Evolutionary conservation across 371 early-diverging fungal species (phyloP), one percentile per base, ranked within the genome.

Genomic region (Mortierella sp.): DNA sequence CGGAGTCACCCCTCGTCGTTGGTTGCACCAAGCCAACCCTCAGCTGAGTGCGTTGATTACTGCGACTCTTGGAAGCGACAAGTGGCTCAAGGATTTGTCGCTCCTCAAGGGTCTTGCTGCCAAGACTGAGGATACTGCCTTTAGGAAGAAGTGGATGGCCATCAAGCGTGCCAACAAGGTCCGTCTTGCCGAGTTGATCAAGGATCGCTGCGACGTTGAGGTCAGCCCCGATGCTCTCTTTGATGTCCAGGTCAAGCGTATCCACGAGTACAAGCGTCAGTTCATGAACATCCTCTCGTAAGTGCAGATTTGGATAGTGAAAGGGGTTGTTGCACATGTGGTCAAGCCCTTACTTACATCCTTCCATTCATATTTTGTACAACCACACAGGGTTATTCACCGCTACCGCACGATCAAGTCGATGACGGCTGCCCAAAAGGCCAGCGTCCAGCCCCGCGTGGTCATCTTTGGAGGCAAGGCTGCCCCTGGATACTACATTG

Each of bases 241-340:
- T 88, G 98, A 98, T 88, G 92, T 97, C 76, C 97, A 97, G 88
- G 97, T 97, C 83, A 98, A 97, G 91, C 95, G 98, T 89, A 95
- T 98, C 81, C 98, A 98, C 89, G 98, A 98, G 89, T 98, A 98
- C 91, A 98, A 98, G 92, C 96, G 98, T 79, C 98, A 98, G 91
- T 96, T 95, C 88, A 96, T 98, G 96, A 98, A 98, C 90, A 97
- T 98, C 79, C 88, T 98, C 48, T 90, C 88, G 86, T 84, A 84
- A 72, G 84, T 55, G 73, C 40, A 24, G 76, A 6, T 21, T 44
- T 69, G 2, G 13, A 2, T 40, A 40, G 43, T 40, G n/a, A n/a
- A 43, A 46, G 48, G 13, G 8, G 48, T 13, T 46, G 13, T 8
- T 46, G 13, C 13, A 10, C 1, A 1, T 46, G 13, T 11, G 1